Evolutionary conservation across 2,329 filamentous ascomycete genomes (phyloP).

Genomic region (Phialophora verrucosa): DNA sequence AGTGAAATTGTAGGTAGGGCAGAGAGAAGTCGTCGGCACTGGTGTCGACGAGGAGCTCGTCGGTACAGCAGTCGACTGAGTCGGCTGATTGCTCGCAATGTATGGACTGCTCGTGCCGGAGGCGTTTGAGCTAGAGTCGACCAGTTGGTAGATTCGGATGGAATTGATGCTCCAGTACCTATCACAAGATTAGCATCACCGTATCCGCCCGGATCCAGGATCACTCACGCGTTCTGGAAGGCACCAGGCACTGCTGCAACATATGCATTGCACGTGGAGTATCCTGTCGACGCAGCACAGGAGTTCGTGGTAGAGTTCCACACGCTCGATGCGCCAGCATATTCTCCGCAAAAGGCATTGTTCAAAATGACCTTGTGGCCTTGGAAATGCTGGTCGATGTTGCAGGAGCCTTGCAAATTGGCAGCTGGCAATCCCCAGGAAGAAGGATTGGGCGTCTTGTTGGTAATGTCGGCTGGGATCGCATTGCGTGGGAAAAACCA

Average conservation of each 20-base stretch:
- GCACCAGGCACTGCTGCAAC: slow-evolving; percentile 35
- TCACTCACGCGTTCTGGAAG: slow-evolving; percentile 34
- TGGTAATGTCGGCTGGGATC: slow-evolving; percentile 52
- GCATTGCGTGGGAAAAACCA: slow-evolving; percentile 52
- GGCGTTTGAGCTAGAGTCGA: slow-evolving; percentile 19
- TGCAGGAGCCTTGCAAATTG: slow-evolving; percentile 69
- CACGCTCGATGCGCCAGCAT: slow-evolving; percentile 67
- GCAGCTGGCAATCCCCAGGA: slow-evolving; percentile 56
- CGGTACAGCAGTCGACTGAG: slow-evolving; percentile 21
- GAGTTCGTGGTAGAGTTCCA: slow-evolving; percentile 35
- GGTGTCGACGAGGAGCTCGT: slow-evolving; percentile 22
- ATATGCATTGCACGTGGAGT: slow-evolving; percentile 35
- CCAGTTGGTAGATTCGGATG: slow-evolving; percentile 38
- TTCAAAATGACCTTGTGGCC: slow-evolving; percentile 75
- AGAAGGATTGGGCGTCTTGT: slow-evolving; percentile 48
- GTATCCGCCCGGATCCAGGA: neutral
- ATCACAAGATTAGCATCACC: neutral
- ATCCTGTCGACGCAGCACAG: slow-evolving; percentile 31
- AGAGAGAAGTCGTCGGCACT: slow-evolving; percentile 29
- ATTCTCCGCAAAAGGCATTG: slow-evolving; percentile 80
- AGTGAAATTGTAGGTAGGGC: slow-evolving; percentile 36
- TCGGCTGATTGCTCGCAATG: slow-evolving; percentile 35
- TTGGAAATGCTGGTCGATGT: slow-evolving; percentile 69
- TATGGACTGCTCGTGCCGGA: slow-evolving; percentile 25
- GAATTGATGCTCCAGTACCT: slow-evolving; percentile 39